Base-by-base conservation (phyloP, 768 basidiomycete genomes). In the Macrolepiota albuminosa region DNA sequence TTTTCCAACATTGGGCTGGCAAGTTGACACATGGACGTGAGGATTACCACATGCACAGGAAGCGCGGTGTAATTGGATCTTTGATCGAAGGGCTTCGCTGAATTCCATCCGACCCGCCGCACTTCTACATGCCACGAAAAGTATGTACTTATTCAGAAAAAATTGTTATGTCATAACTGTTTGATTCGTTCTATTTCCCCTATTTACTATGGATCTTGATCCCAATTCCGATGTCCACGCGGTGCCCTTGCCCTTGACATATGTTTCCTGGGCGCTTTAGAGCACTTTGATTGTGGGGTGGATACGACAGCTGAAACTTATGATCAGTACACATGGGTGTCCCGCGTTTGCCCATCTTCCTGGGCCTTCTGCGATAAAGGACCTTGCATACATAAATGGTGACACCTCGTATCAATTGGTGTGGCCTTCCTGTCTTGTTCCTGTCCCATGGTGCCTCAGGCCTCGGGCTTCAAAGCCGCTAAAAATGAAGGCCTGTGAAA, bases 11-110 rank as follows among this genome's bases (percentile, higher is more conserved):
- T 42, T 3, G 18, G 18, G 26, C 29, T 42, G 53, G 29, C 39
- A 59, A 45, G 45, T 54, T 54, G 21, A 39, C 31, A 54, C 24
- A 43, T 29, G 52, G 52, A 47, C 6, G 5, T 24, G 33, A 21
- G 3, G 24, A 54, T 29, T 29, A 31, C 21, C 42, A 46, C 43
- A 53, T 51, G 36, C 33, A 37, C 51, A 47, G 8, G 37, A 37
- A 54, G 33, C 48, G 58, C 58, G 58, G 37, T 40, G 52, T 54
- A 34, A 26, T 31, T 63, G 62, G 59, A 63, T 58, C 62, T 60
- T 58, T 60, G 62, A 63, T 63, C n/a, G 29, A 21, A 45, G 46
- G 36, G 39, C 53, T 59, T 59, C 46, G 42, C 46, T 48, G 47
- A 49, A 54, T 31, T 47, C 58, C 37, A 54, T 54, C 21, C 16